phyloP scores from a whole-genome alignment of 129 eudicot species.

The Oenanthe sinensis region DNA sequence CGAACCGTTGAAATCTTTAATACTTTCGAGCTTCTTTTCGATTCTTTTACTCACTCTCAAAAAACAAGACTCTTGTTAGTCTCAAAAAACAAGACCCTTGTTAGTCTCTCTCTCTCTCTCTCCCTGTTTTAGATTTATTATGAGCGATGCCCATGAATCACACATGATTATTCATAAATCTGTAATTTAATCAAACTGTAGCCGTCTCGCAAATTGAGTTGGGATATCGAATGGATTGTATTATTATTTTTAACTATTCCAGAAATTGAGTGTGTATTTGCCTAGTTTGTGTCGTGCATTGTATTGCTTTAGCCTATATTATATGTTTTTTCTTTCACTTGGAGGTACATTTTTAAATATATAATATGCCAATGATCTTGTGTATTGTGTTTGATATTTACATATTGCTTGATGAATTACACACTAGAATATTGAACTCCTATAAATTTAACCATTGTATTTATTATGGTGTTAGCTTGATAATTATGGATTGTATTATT shows the following conservation, averaged over 20 bases:
- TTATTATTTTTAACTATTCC: background rate
- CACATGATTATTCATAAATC: constrained; percentile 91
- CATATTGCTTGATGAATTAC: background rate
- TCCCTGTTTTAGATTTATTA: too few species aligned
- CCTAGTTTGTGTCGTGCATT: background rate
- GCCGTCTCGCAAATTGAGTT: background rate
- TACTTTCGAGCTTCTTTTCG: constrained; percentile 80
- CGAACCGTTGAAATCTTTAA: constrained; percentile 94
- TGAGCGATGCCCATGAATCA: too few species aligned
- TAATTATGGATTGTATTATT: constrained; percentile 18
- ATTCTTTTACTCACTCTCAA: constrained; percentile 49
- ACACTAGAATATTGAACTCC: background rate
- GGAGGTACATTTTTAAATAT: background rate
- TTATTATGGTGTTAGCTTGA: background rate
- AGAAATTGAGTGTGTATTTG: background rate
- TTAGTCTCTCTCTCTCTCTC: background rate
- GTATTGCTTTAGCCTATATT: background rate
- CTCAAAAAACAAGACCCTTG: too few species aligned
- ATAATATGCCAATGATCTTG: constrained; percentile 28
- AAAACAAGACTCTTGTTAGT: constrained; percentile 88
- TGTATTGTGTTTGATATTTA: constrained; percentile 28
- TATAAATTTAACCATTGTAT: background rate
- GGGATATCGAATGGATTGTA: background rate
- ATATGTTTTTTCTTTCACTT: too few species aligned
- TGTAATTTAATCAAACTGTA: constrained; percentile 25